phyloP scores from a whole-genome alignment of 495 filamentous ascomycete species.

The Penicillium fimorum region DNA sequence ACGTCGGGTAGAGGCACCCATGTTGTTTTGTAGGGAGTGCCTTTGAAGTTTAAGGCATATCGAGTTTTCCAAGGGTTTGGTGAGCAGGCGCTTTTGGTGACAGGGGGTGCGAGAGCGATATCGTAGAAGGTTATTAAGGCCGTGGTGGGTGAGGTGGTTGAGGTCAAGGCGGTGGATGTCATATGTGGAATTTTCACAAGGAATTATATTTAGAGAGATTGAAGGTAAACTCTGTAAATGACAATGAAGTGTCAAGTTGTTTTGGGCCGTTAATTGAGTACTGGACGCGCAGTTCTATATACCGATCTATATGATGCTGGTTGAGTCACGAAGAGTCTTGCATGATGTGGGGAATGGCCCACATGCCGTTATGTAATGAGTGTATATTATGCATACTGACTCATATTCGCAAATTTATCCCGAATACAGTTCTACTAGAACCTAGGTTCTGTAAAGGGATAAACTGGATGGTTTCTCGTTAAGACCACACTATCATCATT shows the following conservation, averaged over 20 bases:
- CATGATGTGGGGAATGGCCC: not conserved
- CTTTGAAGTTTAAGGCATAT: constrained; percentile 61
- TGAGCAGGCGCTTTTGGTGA: constrained; percentile 31
- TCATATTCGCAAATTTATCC: too few relatives aligned
- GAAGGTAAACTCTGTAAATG: not conserved
- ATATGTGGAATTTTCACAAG: not conserved
- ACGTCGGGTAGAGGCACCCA: constrained; percentile 55
- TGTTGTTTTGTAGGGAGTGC: constrained; percentile 45
- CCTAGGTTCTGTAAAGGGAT: too few relatives aligned
- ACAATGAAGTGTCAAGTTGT: not conserved
- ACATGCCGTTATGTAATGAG: not conserved
- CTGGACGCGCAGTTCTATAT: not conserved
- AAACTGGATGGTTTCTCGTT: too few relatives aligned
- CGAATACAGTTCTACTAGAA: too few relatives aligned
- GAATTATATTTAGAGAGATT: not conserved
- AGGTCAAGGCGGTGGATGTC: not conserved
- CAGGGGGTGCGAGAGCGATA: constrained; percentile 45
- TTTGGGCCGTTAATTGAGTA: not conserved
- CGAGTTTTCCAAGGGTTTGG: constrained; percentile 64
- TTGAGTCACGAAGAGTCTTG: not conserved
- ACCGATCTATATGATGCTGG: not conserved
- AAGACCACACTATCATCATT: too few relatives aligned
- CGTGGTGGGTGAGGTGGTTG: not conserved
- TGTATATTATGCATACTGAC: too few relatives aligned
- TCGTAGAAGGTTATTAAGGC: constrained; percentile 49